A percentile compares a stretch with the other conserved stretches of the same genome.
phyloP scores from a whole-genome alignment of 805 yeast genomes.

The Suhomyces pyralidae region DNA sequence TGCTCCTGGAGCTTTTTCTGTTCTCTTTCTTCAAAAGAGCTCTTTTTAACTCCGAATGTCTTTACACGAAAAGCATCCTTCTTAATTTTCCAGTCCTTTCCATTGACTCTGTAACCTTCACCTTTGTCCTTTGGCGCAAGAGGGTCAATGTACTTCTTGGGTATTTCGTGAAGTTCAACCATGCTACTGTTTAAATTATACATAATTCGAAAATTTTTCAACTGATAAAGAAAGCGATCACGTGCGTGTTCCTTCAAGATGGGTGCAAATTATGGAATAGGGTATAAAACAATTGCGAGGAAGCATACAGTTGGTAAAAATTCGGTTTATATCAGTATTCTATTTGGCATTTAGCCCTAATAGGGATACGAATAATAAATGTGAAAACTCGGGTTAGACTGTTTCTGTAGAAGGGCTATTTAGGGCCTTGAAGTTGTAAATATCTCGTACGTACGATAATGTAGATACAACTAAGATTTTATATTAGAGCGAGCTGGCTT shows the following conservation, averaged over 20 bases:
- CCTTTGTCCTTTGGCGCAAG: constrained; percentile 30
- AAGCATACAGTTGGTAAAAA: too few relatives aligned
- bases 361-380: too few relatives aligned
- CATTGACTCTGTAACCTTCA: constrained; percentile 55
- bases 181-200: constrained; percentile 30
- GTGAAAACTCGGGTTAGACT: too few relatives aligned
- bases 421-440: too few relatives aligned
- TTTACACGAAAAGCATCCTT: constrained; percentile 67
- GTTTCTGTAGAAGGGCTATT: too few relatives aligned
- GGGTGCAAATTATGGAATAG: not conserved
- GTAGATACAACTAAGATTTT: too few relatives aligned
- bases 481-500: too few relatives aligned
- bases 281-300: too few relatives aligned
- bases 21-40: constrained; percentile 65
- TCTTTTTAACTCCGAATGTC: constrained; percentile 52
- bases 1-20: constrained; percentile 63
- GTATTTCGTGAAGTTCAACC: constrained; percentile 28
- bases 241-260: not conserved
- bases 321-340: too few relatives aligned
- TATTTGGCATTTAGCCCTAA: too few relatives aligned
- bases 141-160: constrained; percentile 36
- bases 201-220: not conserved
- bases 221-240: not conserved
- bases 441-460: too few relatives aligned
- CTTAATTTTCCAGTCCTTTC: constrained; percentile 69